phyloP scores from a whole-genome alignment of 139 green algal species.

The Micractinium sp. region DNA sequence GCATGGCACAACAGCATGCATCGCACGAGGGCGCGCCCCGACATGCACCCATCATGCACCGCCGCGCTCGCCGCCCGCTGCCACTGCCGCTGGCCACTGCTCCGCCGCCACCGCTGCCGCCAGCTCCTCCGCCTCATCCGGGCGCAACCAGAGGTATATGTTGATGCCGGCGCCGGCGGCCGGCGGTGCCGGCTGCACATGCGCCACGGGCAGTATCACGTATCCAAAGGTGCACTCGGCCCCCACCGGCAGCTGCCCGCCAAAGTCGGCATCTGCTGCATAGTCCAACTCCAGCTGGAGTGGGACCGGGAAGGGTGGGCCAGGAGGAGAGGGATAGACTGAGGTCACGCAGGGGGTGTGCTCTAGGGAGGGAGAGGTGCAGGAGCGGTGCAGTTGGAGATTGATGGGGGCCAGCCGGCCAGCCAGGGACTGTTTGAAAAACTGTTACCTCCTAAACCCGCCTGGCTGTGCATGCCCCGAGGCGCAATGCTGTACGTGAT shows the following conservation, averaged over 20 bases:
- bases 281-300: background rate
- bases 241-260: background rate
- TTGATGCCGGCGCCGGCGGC: background rate
- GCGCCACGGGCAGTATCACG: background rate
- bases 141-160: background rate
- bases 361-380: background rate
- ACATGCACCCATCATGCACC: background rate
- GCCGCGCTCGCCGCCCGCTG: background rate
- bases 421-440: too few species aligned
- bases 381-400: background rate
- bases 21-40: too few species aligned
- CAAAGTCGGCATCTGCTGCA: background rate
- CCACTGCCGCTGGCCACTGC: background rate
- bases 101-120: background rate
- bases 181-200: background rate
- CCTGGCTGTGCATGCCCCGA: too few species aligned
- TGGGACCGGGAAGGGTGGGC: background rate
- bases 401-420: too few species aligned
- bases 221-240: background rate
- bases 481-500: too few species aligned
- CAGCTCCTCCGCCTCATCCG: background rate
- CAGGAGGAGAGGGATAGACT: too few species aligned
- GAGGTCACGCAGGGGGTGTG: background rate
- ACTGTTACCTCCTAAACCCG: too few species aligned
- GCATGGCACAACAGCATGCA: too few species aligned